phyloP scores from a whole-genome alignment of 495 filamentous ascomycete species.

The Thermothielavioides terrestris region DNA sequence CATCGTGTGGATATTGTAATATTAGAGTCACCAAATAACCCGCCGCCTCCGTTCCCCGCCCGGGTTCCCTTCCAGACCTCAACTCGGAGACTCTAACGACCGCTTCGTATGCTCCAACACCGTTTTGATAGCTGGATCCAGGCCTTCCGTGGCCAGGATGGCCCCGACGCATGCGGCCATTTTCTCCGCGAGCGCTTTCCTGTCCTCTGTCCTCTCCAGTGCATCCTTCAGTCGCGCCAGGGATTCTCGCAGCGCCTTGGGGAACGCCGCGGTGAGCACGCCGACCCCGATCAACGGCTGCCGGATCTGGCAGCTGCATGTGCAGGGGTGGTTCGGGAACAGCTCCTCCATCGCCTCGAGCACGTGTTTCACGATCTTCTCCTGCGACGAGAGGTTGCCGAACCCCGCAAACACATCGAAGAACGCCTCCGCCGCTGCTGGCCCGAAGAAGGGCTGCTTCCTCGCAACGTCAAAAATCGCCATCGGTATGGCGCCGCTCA shows the following conservation, averaged over 20 bases:
- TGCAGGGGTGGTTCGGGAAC: slow-evolving; percentile 50
- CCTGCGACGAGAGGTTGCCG: slow-evolving; percentile 50
- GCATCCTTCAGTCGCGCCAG: slow-evolving; percentile 50
- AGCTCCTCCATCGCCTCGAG: slow-evolving; percentile 51
- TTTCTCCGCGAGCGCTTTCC: slow-evolving; percentile 42
- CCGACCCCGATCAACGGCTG: slow-evolving; percentile 59
- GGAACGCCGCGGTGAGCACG: slow-evolving; percentile 59
- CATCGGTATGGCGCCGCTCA: slow-evolving; percentile 83
- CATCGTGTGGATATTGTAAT: background rate
- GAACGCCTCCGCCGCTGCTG: slow-evolving; percentile 60
- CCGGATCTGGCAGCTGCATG: slow-evolving; percentile 60
- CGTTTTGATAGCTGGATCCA: slow-evolving; percentile 59
- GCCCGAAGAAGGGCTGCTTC: slow-evolving; percentile 61
- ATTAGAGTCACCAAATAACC: too few species aligned
- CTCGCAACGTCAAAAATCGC: slow-evolving; percentile 85
- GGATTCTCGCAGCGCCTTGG: slow-evolving; percentile 54
- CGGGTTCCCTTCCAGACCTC: slow-evolving; percentile 20
- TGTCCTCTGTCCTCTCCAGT: slow-evolving; percentile 35
- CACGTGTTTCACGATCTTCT: slow-evolving; percentile 67
- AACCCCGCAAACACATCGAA: slow-evolving; percentile 73
- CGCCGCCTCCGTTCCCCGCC: too few species aligned
- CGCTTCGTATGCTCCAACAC: slow-evolving; percentile 51
- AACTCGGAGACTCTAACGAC: slow-evolving; percentile 16
- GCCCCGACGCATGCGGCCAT: slow-evolving; percentile 51
- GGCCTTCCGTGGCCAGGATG: slow-evolving; percentile 44